Evolutionary conservation across 306 rosid genomes (phyloP).

Genomic region (Rubus idaeus): DNA sequence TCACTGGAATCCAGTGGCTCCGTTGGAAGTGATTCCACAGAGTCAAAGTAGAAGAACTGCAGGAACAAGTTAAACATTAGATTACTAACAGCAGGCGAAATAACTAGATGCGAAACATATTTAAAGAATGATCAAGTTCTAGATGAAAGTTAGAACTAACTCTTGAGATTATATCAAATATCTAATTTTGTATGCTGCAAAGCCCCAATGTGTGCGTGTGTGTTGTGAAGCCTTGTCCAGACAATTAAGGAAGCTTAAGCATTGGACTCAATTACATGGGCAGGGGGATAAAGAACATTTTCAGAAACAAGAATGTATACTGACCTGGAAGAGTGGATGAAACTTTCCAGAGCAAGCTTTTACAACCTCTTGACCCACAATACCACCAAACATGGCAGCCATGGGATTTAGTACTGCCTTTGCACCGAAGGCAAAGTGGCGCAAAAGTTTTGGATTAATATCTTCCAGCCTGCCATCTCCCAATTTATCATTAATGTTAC

Average conservation of each 20-base stretch:
- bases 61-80: constrained; percentile 22
- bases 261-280: not conserved
- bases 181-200: not conserved
- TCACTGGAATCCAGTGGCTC: constrained; percentile 76
- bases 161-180: not conserved
- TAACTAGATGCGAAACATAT: not conserved
- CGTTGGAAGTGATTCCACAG: constrained; percentile 89
- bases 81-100: constrained; percentile 24
- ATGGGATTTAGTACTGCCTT: constrained; percentile 89
- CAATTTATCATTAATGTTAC: constrained; percentile 46
- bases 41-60: constrained; percentile 97
- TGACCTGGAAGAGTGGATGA: constrained; percentile 90
- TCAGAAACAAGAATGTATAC: constrained; percentile 3
- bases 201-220: not conserved
- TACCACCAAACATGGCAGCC: constrained; percentile 99
- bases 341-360: constrained; percentile 99
- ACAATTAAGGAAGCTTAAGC: not conserved
- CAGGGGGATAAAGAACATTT: not conserved
- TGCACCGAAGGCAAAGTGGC: constrained; percentile 85
- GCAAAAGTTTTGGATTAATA: constrained; percentile 68
- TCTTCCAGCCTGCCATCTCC: constrained; percentile 70
- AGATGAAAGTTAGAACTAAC: not conserved
- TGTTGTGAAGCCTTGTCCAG: not conserved
- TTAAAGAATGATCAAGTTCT: not conserved
- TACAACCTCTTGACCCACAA: constrained; percentile 95